A percentile compares a stretch with the other conserved stretches of the same genome.
Evolutionary conservation across 140 eudicot species (phyloP).

Genomic region (Flaveria floridana): DNA sequence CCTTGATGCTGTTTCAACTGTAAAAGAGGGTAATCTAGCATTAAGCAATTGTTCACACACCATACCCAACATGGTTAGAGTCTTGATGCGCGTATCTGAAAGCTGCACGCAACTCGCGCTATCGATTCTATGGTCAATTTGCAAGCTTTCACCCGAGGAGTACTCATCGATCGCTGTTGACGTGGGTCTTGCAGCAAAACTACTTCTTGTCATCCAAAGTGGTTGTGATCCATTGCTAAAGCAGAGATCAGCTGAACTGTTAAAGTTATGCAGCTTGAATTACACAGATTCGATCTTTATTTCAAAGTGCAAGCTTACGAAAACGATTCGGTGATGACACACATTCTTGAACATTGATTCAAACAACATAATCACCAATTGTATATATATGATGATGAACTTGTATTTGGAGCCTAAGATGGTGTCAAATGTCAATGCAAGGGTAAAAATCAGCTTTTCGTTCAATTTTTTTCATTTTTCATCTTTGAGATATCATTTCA

Average conservation of each 20-base stretch:
- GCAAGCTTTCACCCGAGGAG: conserved; percentile 30
- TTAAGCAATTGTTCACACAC: conserved; percentile 27
- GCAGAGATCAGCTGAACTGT: conserved; percentile 27
- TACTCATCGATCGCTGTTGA: conserved; percentile 27
- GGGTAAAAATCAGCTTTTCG: conserved; percentile 34
- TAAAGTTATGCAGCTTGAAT: conserved; percentile 33
- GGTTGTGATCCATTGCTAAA: conserved; percentile 31
- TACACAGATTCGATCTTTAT: conserved; percentile 31
- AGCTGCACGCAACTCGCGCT: conserved; percentile 26
- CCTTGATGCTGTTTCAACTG: conserved; percentile 13
- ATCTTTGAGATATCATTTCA: conserved; percentile 21
- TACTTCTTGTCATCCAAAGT: conserved; percentile 30
- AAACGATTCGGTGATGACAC: conserved; percentile 26
- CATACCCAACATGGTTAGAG: conserved; percentile 29
- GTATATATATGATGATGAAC: conserved; percentile 15
- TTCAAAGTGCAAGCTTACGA: conserved; percentile 31
- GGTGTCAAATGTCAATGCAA: conserved; percentile 31
- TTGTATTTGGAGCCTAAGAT: conserved; percentile 35
- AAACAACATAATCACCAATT: not conserved
- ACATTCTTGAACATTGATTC: not conserved
- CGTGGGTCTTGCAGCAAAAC: conserved; percentile 31
- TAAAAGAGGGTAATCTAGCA: conserved; percentile 26
- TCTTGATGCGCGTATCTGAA: conserved; percentile 29
- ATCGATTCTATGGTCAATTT: conserved; percentile 26
- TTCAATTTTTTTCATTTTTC: conserved; percentile 13